Base-by-base conservation (phyloP, 1,284 basidiomycete genomes). In the Taiwanofungus camphoratus region DNA sequence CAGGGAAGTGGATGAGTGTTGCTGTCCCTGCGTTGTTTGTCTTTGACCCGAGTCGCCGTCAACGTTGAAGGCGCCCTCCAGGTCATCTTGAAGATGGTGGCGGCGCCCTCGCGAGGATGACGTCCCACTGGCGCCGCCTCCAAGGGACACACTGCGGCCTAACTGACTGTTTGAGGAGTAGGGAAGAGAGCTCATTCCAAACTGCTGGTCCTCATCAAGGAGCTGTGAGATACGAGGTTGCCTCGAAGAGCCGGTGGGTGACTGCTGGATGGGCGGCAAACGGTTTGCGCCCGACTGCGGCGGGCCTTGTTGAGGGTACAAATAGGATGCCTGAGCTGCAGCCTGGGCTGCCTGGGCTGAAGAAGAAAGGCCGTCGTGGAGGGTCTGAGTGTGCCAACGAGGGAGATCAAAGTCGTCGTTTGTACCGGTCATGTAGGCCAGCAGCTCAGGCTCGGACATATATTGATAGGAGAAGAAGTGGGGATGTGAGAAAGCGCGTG, bases 381-480 rank as follows among this genome's bases (percentile, higher is more conserved):
- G 58, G 27, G 65, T 59, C 56, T 82, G 81, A 13, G 79, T 79
- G 60, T 82, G 77, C 84, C 83, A 87, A 67, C 85, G 84, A 54
- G 86, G 85, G 53, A 88, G 81, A 73, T 87, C 83, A 65, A 76
- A 79, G 58, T 74, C 75, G 63, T 77, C 75, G 69, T 74, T 72
- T 51, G 66, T 58, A 58, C 66, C 67, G 54, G 62, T 62, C 72
- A 74, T 74, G 67, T 73, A 74, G 56, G 71, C 70, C 46, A 63
- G 52, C 37, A 70, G 65, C 61, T 76, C 74, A 50, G 70, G 68
- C 63, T 72, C 70, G 53, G 71, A 73, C 71, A 74, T 74, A 58
- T 51, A 58, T 16, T 18, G 11, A 16, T 45, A 40, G 32, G 29
- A 36, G n/a, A 20, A 35, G 33, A 42, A 42, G 36, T 16, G 33